Evolutionary conservation across 2,329 filamentous ascomycete species (phyloP), one percentile per base, ranked within the genome.

Genomic region (Aspergillus ustus): DNA sequence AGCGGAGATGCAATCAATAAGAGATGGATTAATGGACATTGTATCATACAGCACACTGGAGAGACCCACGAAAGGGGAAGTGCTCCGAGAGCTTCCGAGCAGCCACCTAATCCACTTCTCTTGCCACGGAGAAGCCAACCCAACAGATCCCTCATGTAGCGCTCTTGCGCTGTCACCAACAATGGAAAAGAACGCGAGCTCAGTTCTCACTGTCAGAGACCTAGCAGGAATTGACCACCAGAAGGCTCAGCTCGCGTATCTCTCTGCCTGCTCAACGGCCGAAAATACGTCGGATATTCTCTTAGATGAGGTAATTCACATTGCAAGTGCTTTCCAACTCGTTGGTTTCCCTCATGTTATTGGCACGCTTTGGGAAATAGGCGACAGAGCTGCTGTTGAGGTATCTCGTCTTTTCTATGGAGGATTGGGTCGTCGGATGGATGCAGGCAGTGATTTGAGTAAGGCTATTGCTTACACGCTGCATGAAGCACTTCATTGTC

Each of bases 201-300:
- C 13, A 13, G 11, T n/a, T 7, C 25, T 58, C 7, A 58, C 56
- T 4, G 56, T 58, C 13, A 20, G 20, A 13, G 22, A 44, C 8
- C 17, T 58, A 15, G 15, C 49, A 17, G 15, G 13, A 17, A 48
- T 46, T 13, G 8, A 52, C 11, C 48, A 46, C 25, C 7, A 48
- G 9, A 40, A 50, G 13, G 57, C 57, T 7, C 49, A 50, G 11
- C 43, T 59, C 25, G 57, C 57, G 1, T 53, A 59, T 20, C 50
- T 59, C 20, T 59, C 57, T 2, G 57, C 57, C 6, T 59, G 57
- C 28, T 59, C 57, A 13, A 53, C 57, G 22, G 57, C 57, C 7
- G 57, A 59, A 20, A 59, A 52, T 43, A 11, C n/a, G n/a, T 22
- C 48, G 4, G 37, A 31, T 7, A 2, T n/a, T 15, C 40, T 59